These are phyloP conservation scores for Emmonsiellopsis sp. DNA, from an alignment of 2,329 filamentous ascomycete species.

Conservation along the genomic window DNA sequence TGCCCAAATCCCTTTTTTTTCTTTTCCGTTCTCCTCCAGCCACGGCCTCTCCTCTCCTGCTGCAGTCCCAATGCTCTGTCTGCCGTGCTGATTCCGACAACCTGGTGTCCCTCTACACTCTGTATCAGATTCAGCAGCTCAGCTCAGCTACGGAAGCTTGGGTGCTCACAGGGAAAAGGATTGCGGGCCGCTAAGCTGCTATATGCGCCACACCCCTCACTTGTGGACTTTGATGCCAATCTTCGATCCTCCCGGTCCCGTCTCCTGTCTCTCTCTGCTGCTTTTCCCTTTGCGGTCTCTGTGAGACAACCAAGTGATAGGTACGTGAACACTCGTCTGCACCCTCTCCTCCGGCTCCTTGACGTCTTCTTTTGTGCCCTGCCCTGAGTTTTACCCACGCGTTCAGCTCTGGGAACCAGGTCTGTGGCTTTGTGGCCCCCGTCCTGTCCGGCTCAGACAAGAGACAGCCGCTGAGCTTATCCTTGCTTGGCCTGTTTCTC, in stretches of 20 bases:
- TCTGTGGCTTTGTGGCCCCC: too few relatives aligned
- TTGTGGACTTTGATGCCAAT: background rate
- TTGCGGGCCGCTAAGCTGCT: background rate
- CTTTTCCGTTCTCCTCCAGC: background rate
- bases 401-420: too few relatives aligned
- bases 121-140: background rate
- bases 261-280: background rate
- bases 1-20: background rate
- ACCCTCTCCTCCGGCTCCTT: too few relatives aligned
- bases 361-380: too few relatives aligned
- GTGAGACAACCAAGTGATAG: background rate
- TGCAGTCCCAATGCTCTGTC: background rate
- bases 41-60: background rate
- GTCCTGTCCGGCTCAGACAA: too few relatives aligned
- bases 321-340: too few relatives aligned
- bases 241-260: background rate
- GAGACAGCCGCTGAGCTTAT: too few relatives aligned
- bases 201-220: constrained; percentile 2
- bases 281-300: background rate
- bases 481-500: too few relatives aligned
- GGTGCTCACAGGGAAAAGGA: background rate
- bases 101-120: background rate
- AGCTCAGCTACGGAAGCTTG: background rate
- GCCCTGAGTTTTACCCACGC: too few relatives aligned
- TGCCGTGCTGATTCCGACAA: background rate